phyloP scores from a whole-genome alignment of 2,329 filamentous ascomycete genomes.

The Aureobasidium sp. region DNA sequence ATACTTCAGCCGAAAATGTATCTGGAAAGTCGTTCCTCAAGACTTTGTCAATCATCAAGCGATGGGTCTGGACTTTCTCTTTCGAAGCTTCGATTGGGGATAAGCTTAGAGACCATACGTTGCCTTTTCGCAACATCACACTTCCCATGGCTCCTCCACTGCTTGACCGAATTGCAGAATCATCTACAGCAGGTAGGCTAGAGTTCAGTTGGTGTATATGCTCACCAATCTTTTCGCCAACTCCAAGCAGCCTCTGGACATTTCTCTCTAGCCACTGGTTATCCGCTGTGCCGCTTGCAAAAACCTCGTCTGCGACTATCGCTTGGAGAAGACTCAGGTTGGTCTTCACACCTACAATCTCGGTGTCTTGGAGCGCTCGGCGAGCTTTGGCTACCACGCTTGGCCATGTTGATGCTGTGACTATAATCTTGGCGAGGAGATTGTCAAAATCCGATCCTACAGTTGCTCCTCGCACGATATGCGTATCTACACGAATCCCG shows the following conservation, averaged over 20 bases:
- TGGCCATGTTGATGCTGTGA: constrained; percentile 47
- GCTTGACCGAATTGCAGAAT: background rate
- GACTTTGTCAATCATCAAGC: constrained; percentile 46
- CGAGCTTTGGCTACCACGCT: constrained; percentile 45
- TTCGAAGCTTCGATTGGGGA: constrained; percentile 13
- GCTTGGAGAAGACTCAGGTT: constrained; percentile 48
- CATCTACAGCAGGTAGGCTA: background rate
- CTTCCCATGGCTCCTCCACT: background rate
- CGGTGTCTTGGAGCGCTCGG: constrained; percentile 47
- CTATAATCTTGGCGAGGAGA: constrained; percentile 50
- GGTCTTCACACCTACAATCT: constrained; percentile 49
- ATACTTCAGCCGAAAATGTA: constrained; percentile 44
- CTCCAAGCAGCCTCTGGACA: constrained; percentile 32
- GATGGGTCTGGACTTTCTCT: constrained; percentile 30
- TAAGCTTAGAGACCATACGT: constrained; percentile 49
- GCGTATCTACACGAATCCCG: constrained; percentile 50
- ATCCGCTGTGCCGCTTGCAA: constrained; percentile 40
- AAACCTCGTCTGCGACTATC: constrained; percentile 44
- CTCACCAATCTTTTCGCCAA: background rate
- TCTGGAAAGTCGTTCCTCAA: constrained; percentile 53
- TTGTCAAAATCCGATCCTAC: constrained; percentile 51
- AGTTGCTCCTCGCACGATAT: constrained; percentile 38
- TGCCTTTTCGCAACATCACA: constrained; percentile 47
- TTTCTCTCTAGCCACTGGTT: constrained; percentile 51
- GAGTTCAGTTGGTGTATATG: background rate